A percentile compares a stretch with the other conserved stretches of the same genome.
phyloP scores from a whole-genome alignment of 75 land plant species.

The Sequoia sempervirens region DNA sequence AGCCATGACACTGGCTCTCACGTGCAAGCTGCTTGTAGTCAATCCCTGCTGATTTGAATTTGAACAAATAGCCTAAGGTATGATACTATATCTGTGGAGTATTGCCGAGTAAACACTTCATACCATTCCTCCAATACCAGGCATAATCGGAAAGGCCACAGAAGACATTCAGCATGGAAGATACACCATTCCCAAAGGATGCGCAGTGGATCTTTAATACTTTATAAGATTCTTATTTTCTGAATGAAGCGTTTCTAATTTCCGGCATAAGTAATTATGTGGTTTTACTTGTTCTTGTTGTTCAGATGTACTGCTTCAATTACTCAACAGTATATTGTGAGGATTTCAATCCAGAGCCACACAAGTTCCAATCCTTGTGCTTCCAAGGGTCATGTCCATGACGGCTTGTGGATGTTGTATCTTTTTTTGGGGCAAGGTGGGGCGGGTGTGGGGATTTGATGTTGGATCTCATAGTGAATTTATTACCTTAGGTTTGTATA shows the following conservation, averaged over 20 bases:
- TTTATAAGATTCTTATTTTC: too few relatives aligned
- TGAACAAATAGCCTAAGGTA: constrained; percentile 6
- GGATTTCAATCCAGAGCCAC: constrained; percentile 40
- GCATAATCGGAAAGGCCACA: constrained; percentile 10
- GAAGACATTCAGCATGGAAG: constrained; percentile 17
- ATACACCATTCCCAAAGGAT: constrained; percentile 27
- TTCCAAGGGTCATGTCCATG: constrained; percentile 26
- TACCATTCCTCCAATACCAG: constrained; percentile 5
- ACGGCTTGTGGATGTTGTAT: too few relatives aligned
- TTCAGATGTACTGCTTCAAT: constrained; percentile 33
- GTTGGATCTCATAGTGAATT: too few relatives aligned
- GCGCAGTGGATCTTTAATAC: constrained; percentile 15
- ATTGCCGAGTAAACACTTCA: constrained; percentile 22
- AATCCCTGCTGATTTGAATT: not conserved
- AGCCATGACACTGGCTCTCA: not conserved
- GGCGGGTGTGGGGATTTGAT: too few relatives aligned
- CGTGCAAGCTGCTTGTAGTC: constrained; percentile 3
- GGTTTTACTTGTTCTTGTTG: not conserved
- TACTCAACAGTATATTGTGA: constrained; percentile 35
- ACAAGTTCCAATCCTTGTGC: constrained; percentile 49
- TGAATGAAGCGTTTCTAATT: not conserved
- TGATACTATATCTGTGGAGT: constrained; percentile 14
- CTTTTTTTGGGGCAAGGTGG: too few relatives aligned
- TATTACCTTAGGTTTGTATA: too few relatives aligned
- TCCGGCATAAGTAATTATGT: not conserved